phyloP scores from a whole-genome alignment of 2,329 filamentous ascomycete genomes.

The Geosmithia putterillii region DNA sequence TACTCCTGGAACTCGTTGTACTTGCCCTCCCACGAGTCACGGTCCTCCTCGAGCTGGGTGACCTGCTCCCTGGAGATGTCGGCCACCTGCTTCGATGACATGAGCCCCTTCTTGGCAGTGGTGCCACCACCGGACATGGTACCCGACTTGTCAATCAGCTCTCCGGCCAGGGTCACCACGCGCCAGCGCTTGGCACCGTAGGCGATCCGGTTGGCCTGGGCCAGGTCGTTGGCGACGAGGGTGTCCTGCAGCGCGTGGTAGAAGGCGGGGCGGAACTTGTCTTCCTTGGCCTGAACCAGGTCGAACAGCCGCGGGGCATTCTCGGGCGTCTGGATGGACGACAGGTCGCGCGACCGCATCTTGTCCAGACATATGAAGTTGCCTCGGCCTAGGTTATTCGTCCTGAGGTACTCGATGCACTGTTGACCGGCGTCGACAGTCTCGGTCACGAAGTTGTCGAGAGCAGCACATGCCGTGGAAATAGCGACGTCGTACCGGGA shows the following conservation, averaged over 20 bases:
- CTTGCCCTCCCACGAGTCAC: conserved; percentile 71
- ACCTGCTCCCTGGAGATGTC: conserved; percentile 86
- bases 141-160: conserved; percentile 94
- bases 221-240: conserved; percentile 78
- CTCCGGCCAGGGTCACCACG: conserved; percentile 88
- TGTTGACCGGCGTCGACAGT: conserved; percentile 93
- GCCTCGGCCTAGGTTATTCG: conserved; percentile 91
- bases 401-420: conserved; percentile 93
- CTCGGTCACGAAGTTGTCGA: conserved; percentile 96
- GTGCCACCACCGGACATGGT: conserved; percentile 97
- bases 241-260: conserved; percentile 95
- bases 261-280: conserved; percentile 80
- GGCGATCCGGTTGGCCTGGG: conserved; percentile 94
- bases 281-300: conserved; percentile 77
- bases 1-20: conserved; percentile 79
- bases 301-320: conserved; percentile 89
- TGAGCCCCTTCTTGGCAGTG: conserved; percentile 79
- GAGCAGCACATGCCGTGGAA: conserved; percentile 80
- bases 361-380: conserved; percentile 96
- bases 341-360: conserved; percentile 65
- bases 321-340: conserved; percentile 76
- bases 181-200: conserved; percentile 91
- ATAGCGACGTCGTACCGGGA: conserved; percentile 95
- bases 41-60: conserved; percentile 71
- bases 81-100: conserved; percentile 91